phyloP scores from a whole-genome alignment of 805 yeast species.

The Suhomyces xylopsoci region DNA sequence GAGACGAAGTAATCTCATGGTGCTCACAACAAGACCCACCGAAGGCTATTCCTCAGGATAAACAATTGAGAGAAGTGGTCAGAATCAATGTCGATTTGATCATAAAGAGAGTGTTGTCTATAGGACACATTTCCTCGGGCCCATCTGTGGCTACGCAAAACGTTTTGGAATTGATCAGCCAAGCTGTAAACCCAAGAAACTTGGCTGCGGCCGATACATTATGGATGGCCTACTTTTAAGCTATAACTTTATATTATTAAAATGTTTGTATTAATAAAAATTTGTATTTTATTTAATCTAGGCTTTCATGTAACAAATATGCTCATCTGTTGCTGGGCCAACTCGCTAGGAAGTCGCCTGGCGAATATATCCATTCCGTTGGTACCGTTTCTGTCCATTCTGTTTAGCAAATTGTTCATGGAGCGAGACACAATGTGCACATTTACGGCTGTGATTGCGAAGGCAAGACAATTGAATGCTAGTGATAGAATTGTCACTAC shows the following conservation, averaged over 20 bases:
- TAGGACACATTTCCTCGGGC: constrained; percentile 56
- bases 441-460: not conserved
- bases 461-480: not conserved
- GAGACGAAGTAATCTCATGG: constrained; percentile 96
- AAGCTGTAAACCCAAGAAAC: constrained; percentile 93
- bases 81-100: constrained; percentile 83
- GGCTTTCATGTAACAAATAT: not conserved
- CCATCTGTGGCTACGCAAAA: constrained; percentile 85
- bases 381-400: not conserved
- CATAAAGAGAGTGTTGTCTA: constrained; percentile 70
- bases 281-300: not conserved
- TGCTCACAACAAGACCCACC: constrained; percentile 76
- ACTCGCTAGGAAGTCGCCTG: not conserved
- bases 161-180: constrained; percentile 83
- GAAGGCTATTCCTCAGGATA: constrained; percentile 75
- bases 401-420: not conserved
- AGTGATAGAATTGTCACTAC: constrained; percentile 15
- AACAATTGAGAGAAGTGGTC: constrained; percentile 82
- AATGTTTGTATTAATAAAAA: not conserved
- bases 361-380: not conserved
- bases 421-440: not conserved
- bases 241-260: not conserved
- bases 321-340: not conserved
- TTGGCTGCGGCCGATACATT: constrained; percentile 86
- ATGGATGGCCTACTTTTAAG: constrained; percentile 90